Percentiles rank a stretch among this genome's conserved stretches.
These are phyloP conservation scores for Evansstolkia leycettana DNA, from an alignment of 495 filamentous ascomycete genomes.

Conservation along the genomic window DNA sequence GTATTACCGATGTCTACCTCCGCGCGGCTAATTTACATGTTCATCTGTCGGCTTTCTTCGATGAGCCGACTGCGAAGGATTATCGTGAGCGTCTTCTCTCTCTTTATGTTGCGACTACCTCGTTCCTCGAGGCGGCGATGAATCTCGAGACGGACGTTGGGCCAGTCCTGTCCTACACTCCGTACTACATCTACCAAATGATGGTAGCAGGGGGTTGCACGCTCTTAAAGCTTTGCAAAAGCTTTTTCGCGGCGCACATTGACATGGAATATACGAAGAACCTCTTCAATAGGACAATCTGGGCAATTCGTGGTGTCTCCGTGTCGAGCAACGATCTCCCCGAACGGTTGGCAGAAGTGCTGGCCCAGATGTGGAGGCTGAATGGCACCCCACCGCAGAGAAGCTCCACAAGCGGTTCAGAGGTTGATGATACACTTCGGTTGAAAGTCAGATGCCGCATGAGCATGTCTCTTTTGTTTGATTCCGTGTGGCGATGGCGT, in stretches of 20 bases:
- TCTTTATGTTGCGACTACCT: slow-evolving; percentile 62
- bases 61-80: slow-evolving; percentile 57
- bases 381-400: slow-evolving; percentile 37
- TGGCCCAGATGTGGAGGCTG: slow-evolving; percentile 85
- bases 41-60: slow-evolving; percentile 79
- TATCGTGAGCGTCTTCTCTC: slow-evolving; percentile 69
- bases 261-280: slow-evolving; percentile 61
- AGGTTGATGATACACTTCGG: slow-evolving; percentile 59
- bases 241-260: slow-evolving; percentile 60
- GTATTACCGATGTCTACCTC: slow-evolving; percentile 59
- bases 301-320: slow-evolving; percentile 63
- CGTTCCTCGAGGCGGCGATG: slow-evolving; percentile 64
- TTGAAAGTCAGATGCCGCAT: slow-evolving; percentile 80
- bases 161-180: slow-evolving; percentile 52
- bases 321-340: slow-evolving; percentile 76
- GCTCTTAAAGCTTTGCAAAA: slow-evolving; percentile 73
- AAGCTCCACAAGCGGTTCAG: slow-evolving; percentile 13
- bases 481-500: slow-evolving; percentile 88
- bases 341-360: slow-evolving; percentile 74
- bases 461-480: slow-evolving; percentile 88
- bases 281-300: slow-evolving; percentile 67
- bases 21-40: slow-evolving; percentile 73
- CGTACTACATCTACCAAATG: slow-evolving; percentile 88
- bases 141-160: slow-evolving; percentile 39
- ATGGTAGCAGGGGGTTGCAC: slow-evolving; percentile 79